Evolutionary conservation across 177 flowering plant species (phyloP).

Genomic region (Vitis hybrid): DNA sequence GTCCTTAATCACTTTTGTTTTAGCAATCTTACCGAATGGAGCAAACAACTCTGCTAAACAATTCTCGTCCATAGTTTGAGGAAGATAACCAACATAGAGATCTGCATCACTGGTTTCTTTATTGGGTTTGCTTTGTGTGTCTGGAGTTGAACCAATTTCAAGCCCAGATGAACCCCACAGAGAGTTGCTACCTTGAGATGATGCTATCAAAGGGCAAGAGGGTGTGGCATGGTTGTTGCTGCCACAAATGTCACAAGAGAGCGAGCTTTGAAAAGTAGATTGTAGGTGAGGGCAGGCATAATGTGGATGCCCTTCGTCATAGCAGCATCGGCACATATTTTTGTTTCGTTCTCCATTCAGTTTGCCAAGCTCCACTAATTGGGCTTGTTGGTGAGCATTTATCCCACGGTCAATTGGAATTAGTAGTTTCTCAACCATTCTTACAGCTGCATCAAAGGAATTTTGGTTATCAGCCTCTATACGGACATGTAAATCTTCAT

Average conservation of each 20-base stretch:
- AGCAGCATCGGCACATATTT: conserved; percentile 16
- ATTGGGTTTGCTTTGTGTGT: too few relatives aligned
- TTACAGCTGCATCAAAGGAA: conserved; percentile 38
- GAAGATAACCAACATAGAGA: conserved; percentile 39
- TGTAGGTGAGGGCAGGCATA: conserved; percentile 20
- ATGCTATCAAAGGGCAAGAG: too few relatives aligned
- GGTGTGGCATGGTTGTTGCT: neutral
- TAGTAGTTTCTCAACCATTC: conserved; percentile 43
- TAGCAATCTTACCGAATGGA: conserved; percentile 37
- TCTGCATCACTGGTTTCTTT: conserved; percentile 3
- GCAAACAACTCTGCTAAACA: conserved; percentile 31
- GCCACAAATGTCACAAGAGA: conserved; percentile 23
- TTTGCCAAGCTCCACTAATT: conserved; percentile 34
- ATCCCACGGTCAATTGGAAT: conserved; percentile 27
- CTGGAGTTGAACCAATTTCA: too few relatives aligned
- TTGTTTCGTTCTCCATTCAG: conserved; percentile 18
- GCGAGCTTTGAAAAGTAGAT: conserved; percentile 7
- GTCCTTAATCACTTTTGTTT: conserved; percentile 37
- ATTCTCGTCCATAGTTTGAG: conserved; percentile 29
- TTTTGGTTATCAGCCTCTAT: conserved; percentile 44
- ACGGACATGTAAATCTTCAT: conserved; percentile 46
- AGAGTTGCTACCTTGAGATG: too few relatives aligned
- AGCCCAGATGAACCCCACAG: too few relatives aligned
- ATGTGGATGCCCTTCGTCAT: conserved; percentile 28
- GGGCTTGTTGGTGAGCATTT: conserved; percentile 34